Evolutionary conservation across 257 asterid species (phyloP).

Genomic region (Forsythia viridissima): DNA sequence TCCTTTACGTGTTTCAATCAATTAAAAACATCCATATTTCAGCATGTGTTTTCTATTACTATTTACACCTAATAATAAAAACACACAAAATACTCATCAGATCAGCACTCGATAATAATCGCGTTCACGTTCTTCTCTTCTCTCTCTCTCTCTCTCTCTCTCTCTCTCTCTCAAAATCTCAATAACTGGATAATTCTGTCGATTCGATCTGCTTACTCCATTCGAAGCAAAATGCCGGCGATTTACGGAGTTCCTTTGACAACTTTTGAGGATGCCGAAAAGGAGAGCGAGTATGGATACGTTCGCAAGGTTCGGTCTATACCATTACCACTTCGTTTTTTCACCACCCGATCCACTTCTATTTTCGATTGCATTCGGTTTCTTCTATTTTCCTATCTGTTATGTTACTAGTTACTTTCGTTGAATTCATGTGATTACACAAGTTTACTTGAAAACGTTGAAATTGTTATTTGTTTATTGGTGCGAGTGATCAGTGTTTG

Average conservation of each 20-base stretch:
- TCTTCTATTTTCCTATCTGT: background rate
- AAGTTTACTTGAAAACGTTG: background rate
- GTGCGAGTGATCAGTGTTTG: background rate
- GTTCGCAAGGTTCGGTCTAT: constrained; percentile 76
- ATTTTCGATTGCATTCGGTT: background rate
- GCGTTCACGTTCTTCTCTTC: background rate
- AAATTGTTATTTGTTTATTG: background rate
- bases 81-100: background rate
- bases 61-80: too few species aligned
- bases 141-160: constrained; percentile 15
- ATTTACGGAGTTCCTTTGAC: constrained; percentile 75
- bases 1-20: too few species aligned
- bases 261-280: constrained; percentile 96
- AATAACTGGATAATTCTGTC: constrained; percentile 10
- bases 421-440: background rate
- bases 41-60: too few species aligned
- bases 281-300: constrained; percentile 99
- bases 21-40: too few species aligned
- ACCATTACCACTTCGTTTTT: background rate
- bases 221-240: constrained; percentile 56
- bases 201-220: constrained; percentile 24
- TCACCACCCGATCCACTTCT: background rate
- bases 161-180: background rate
- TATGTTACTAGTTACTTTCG: background rate
- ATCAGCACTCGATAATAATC: background rate